Evolutionary conservation across 2,329 filamentous ascomycete species (phyloP).

Genomic region (Talaromyces islandicus): DNA sequence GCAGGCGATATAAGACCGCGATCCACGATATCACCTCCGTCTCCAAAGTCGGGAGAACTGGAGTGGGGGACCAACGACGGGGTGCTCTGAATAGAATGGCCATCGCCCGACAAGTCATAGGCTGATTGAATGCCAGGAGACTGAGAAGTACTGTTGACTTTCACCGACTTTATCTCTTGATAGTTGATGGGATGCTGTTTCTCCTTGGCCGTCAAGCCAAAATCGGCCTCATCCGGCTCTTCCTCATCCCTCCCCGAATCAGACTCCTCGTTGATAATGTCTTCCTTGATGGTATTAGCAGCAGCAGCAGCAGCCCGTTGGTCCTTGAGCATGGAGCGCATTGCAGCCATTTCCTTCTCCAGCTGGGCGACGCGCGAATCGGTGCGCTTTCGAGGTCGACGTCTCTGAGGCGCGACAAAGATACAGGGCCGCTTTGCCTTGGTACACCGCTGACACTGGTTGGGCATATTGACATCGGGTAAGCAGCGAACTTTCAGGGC

Average conservation of each 20-base stretch:
- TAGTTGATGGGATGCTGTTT: conserved; percentile 18
- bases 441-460: conserved; percentile 30
- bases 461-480: conserved; percentile 23
- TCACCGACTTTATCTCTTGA: conserved; percentile 7
- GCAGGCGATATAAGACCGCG: conserved; percentile 26
- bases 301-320: conserved; percentile 19
- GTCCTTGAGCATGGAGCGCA: conserved; percentile 30
- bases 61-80: conserved; percentile 17
- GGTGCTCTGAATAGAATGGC: conserved; percentile 13
- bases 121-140: conserved; percentile 19
- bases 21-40: conserved; percentile 24
- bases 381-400: conserved; percentile 31
- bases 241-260: conserved; percentile 20
- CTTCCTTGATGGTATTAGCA: conserved; percentile 22
- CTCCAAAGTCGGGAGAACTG: conserved; percentile 15
- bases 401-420: conserved; percentile 31
- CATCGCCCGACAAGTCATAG: conserved; percentile 15
- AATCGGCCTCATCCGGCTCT: conserved; percentile 17
- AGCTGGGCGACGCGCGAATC: conserved; percentile 31
- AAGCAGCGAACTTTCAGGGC: conserved; percentile 32
- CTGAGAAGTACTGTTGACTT: conserved; percentile 8
- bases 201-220: conserved; percentile 16
- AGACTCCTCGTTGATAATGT: conserved; percentile 21
- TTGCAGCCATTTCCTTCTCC: conserved; percentile 32
- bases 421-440: conserved; percentile 28